Evolutionary conservation across 139 green algal species (phyloP), one percentile per base, ranked within the genome.

Genomic region (Chloropicon primus): DNA sequence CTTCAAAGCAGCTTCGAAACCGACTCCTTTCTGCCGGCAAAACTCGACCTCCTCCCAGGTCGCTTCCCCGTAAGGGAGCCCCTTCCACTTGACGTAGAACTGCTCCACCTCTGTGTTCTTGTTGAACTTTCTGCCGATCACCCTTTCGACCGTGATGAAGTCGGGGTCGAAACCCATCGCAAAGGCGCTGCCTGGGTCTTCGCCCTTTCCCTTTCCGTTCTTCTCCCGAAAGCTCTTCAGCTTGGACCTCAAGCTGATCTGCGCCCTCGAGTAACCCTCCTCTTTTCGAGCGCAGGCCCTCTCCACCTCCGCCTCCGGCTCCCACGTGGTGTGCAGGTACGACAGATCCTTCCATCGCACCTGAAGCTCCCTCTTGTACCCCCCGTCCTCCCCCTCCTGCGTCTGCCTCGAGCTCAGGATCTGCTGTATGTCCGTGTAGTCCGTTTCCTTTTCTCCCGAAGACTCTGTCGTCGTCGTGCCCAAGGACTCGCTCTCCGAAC

Each of bases 41-140:
- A 96, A 28, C 41, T 85, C 82, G 62, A 82, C 82, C 0, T 26
- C 25, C 82, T 95, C 90, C 92, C 92, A 97, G 1, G 91, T 97
- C 41, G 78, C n/a, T 71, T 94, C 89, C 0, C 23, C 29, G 80
- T 97, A 94, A 53, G 87, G 84, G 74, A 93, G 86, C 0, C 80
- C 85, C 10, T 62, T 2, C 92, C 91, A 96, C 80, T 95, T 97
- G n/a, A 92, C 84, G 5, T 93, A 82, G 79, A 84, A 89, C 76
- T 83, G 5, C 41, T 62, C 41, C 41, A 62, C 28, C 22, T 71
- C 21, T 10, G 24, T 72, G 22, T 74, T 78, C 23, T 71, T 24
- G n/a, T 26, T 72, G 10, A 26, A 22, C 74, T 26, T 78, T 17
- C 17, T 3, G n/a, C 3, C 24, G 5, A 72, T 5, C 3, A 72